Conservation (phyloP, 352 stramenopile species). For the Phytophthora aleatoria region DNA sequence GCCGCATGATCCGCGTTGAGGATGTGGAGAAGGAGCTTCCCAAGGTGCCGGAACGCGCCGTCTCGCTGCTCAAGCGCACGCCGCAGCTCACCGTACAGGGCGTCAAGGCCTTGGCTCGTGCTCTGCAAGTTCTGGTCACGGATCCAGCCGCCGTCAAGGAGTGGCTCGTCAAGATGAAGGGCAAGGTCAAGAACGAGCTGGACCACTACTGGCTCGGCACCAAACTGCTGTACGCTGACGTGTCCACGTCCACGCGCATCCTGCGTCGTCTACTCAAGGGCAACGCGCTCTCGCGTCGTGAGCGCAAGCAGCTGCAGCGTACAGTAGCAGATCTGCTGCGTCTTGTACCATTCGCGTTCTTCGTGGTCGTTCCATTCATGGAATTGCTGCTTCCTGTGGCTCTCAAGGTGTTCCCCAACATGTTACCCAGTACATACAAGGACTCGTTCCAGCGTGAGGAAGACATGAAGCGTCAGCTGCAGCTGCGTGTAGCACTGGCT, state of each 20-base stretch:
- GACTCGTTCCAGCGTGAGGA: conserved; percentile 96
- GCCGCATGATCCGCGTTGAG: conserved; percentile 77
- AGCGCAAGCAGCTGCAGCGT: conserved; percentile 96
- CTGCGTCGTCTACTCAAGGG: conserved; percentile 91
- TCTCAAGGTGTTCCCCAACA: conserved; percentile 98
- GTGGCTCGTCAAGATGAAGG: conserved; percentile 72
- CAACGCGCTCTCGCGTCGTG: conserved; percentile 93
- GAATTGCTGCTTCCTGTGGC: conserved; percentile 97
- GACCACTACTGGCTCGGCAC: conserved; percentile 97
- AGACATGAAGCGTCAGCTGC: conserved; percentile 98
- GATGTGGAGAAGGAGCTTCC: conserved; percentile 79
- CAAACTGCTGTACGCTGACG: conserved; percentile 96
- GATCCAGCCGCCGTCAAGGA: conserved; percentile 68
- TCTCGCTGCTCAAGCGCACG: conserved; percentile 72
- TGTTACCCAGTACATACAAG: conserved; percentile 98
- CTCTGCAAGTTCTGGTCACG: conserved; percentile 62
- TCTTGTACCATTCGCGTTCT: conserved; percentile 97
- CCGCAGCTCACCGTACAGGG: conserved; percentile 65
- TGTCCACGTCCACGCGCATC: conserved; percentile 95
- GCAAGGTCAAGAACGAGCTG: conserved; percentile 89
- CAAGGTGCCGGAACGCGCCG: conserved; percentile 70
- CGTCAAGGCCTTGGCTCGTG: conserved; percentile 58
- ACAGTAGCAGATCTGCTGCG: conserved; percentile 97
- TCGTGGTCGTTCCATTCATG: conserved; percentile 98
- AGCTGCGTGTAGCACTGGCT: conserved; percentile 95